phyloP scores from a whole-genome alignment of 1,284 basidiomycete genomes.

The Trichosporon faecale region DNA sequence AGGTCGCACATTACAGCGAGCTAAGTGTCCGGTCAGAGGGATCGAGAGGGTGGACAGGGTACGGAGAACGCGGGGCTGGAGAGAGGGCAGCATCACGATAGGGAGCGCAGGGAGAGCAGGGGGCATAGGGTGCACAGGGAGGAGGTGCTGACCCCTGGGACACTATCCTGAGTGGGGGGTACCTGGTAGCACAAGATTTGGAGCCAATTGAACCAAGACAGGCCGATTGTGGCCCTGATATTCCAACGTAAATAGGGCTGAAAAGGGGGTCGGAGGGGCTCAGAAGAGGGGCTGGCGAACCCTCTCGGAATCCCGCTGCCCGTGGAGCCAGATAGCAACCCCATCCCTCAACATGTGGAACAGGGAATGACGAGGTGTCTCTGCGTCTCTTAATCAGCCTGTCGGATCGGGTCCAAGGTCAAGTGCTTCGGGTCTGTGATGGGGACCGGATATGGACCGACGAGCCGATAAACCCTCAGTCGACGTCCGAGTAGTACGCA shows the following conservation, averaged over 20 bases:
- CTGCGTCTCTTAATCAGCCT: not conserved
- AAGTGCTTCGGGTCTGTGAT: not conserved
- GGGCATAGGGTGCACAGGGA: not conserved
- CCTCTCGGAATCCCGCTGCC: not conserved
- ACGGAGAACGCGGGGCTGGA: not conserved
- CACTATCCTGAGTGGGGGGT: slow-evolving; percentile 1
- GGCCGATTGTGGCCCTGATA: slow-evolving; percentile 5
- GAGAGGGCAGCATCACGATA: not conserved
- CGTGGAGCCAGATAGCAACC: not conserved
- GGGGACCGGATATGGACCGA: not conserved
- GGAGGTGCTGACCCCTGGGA: not conserved
- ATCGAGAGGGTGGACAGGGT: not conserved
- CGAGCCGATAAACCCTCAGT: not conserved
- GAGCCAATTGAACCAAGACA: slow-evolving; percentile 6
- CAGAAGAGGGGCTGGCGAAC: not conserved
- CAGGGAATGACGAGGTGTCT: not conserved
- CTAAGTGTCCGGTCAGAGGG: not conserved
- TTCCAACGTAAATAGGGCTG: slow-evolving; percentile 7
- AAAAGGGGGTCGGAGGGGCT: not conserved
- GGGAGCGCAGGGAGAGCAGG: not conserved
- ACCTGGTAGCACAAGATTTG: slow-evolving; percentile 9
- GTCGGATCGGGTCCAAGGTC: not conserved
- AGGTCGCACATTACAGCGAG: not conserved
- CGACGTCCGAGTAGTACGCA: not conserved
- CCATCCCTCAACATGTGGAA: not conserved